Conservation (phyloP, 495 filamentous ascomycete species). For the Neurospora sp. region DNA sequence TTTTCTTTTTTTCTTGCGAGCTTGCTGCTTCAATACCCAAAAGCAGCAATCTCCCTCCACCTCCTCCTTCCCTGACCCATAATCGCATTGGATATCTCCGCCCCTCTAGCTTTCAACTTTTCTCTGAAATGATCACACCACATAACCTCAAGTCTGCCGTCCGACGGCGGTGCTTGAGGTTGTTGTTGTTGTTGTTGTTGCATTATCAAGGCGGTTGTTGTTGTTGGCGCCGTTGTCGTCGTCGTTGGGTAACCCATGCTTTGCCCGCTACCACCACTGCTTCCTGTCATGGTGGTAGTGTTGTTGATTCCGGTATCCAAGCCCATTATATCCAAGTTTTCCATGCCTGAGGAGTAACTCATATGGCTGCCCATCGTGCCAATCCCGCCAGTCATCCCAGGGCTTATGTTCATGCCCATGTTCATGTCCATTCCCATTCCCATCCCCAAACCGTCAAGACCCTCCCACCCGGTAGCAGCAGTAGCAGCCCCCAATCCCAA, state of each 20-base stretch:
- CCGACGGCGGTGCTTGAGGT: conserved; percentile 8
- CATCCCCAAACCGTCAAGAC: not conserved
- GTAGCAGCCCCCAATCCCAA: not conserved
- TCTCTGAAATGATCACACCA: conserved; percentile 32
- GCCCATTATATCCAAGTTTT: not conserved
- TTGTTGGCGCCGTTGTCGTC: no score
- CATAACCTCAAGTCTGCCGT: conserved; percentile 26
- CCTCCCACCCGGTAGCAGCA: no score
- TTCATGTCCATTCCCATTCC: not conserved
- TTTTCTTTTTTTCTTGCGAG: no score
- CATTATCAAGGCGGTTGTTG: no score
- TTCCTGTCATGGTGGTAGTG: no score
- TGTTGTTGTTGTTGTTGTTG: not conserved
- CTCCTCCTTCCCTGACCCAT: conserved; percentile 5
- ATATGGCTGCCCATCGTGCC: not conserved
- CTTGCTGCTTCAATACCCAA: not conserved
- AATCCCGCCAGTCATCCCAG: not conserved
- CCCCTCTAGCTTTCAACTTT: conserved; percentile 10
- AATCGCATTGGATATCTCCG: conserved; percentile 11
- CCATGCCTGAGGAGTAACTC: not conserved
- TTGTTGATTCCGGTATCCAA: no score
- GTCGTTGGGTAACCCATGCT: no score
- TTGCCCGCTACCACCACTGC: no score
- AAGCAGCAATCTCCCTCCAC: conserved; percentile 14
- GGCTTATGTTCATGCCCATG: not conserved